Conservation (phyloP, 257 asterid species). For the Solanum appendiculatum region DNA sequence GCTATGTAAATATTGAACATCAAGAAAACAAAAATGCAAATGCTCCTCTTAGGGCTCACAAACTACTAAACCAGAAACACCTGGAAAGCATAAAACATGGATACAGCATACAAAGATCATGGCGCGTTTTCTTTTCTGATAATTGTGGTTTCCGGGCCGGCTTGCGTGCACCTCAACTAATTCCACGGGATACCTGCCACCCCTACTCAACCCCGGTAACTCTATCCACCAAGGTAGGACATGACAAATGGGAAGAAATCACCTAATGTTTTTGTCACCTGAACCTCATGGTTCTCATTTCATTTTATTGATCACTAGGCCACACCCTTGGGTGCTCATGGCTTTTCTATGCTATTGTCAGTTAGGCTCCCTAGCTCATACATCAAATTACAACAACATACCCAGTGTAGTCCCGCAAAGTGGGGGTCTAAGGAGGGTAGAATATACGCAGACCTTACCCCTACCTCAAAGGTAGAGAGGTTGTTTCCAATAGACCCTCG, state of each 20-base stretch:
- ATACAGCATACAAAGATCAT: neutral
- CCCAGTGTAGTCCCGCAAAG: neutral
- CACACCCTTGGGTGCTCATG: neutral
- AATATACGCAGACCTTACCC: neutral
- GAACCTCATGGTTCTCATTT: neutral
- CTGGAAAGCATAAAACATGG: neutral
- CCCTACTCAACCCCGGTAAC: neutral
- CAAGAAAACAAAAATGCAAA: neutral
- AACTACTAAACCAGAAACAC: neutral
- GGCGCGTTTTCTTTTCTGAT: neutral
- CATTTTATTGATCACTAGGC: neutral
- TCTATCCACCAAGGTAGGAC: neutral
- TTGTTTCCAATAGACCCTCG: neutral
- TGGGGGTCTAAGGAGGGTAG: neutral
- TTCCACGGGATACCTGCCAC: neutral
- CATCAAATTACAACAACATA: neutral
- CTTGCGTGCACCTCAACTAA: neutral
- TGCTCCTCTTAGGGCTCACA: neutral
- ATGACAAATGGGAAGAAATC: neutral
- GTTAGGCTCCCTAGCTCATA: neutral
- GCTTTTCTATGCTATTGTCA: neutral
- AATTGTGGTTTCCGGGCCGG: neutral
- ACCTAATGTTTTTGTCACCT: neutral
- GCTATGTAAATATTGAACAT: neutral
- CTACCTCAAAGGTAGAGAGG: neutral